Evolutionary conservation across 768 basidiomycete genomes (phyloP).

Genomic region (Kwoniella dejecticola): DNA sequence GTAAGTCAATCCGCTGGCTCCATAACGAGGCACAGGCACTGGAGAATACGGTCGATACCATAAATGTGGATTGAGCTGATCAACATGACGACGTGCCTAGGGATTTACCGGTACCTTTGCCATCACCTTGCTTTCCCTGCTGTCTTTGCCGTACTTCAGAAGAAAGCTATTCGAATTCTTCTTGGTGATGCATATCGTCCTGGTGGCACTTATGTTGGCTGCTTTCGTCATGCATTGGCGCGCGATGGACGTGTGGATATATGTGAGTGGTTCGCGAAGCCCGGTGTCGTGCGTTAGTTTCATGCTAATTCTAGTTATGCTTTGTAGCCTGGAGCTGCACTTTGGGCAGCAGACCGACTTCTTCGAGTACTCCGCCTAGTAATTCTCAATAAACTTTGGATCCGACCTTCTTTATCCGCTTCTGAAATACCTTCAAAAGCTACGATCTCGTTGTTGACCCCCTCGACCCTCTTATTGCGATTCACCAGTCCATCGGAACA

Average conservation of each 20-base stretch:
- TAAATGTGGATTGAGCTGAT: constrained; percentile 10
- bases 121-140: constrained; percentile 41
- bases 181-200: constrained; percentile 49
- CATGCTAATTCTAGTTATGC: too few relatives aligned
- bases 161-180: constrained; percentile 54
- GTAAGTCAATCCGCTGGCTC: constrained; percentile 16
- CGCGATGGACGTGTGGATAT: constrained; percentile 37
- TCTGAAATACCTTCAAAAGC: constrained; percentile 29
- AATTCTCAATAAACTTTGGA: constrained; percentile 52
- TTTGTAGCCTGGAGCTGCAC: constrained; percentile 44
- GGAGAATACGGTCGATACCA: not conserved
- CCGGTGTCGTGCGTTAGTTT: too few relatives aligned
- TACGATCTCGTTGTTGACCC: constrained; percentile 31
- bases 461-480: constrained; percentile 30
- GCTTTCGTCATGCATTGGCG: constrained; percentile 46
- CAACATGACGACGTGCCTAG: constrained; percentile 20
- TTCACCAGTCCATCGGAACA: constrained; percentile 22
- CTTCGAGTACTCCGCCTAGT: constrained; percentile 42
- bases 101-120: constrained; percentile 44
- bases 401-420: constrained; percentile 22
- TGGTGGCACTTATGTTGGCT: constrained; percentile 41
- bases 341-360: constrained; percentile 54
- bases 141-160: constrained; percentile 42
- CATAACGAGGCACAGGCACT: constrained; percentile 6
- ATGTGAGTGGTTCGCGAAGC: constrained; percentile 36